Evolutionary conservation across 768 basidiomycete genomes (phyloP).

Genomic region (Leccinum variicolor): DNA sequence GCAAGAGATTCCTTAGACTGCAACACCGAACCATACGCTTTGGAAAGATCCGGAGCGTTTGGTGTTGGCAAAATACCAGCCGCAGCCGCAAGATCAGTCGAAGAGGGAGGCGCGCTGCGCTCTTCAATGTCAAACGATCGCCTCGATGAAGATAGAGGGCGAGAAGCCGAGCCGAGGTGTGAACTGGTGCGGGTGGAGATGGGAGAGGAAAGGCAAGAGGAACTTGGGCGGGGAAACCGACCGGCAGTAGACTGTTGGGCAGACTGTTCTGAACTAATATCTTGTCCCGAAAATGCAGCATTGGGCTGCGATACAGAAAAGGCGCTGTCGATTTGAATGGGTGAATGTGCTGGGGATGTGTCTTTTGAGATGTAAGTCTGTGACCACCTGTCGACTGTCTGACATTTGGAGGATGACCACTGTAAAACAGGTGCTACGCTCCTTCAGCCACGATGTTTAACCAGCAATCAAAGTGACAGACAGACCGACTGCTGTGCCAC

Average conservation of each 20-base stretch:
- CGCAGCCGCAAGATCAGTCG: conserved; percentile 49
- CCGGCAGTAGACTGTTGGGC: conserved; percentile 18
- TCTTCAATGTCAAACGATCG: conserved; percentile 25
- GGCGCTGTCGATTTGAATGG: conserved; percentile 20
- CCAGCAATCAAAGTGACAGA: conserved; percentile 14
- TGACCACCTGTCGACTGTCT: conserved; percentile 68
- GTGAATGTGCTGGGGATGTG: conserved; percentile 41
- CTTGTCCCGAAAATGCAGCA: conserved; percentile 6
- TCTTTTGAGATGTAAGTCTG: conserved; percentile 68
- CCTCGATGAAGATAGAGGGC: conserved; percentile 59
- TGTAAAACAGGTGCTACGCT: conserved; percentile 61
- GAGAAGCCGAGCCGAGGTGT: conserved; percentile 54
- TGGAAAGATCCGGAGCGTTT: conserved; percentile 62
- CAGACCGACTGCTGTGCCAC: conserved; percentile 77
- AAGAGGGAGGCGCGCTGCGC: conserved; percentile 23
- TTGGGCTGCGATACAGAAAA: conserved; percentile 11
- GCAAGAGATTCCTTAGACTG: conserved; percentile 74
- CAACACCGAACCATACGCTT: conserved; percentile 81
- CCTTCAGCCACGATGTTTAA: conserved; percentile 12
- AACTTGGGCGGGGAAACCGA: conserved; percentile 50
- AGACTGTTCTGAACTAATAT: conserved; percentile 2
- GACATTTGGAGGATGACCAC: conserved; percentile 47
- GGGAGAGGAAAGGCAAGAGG: conserved; percentile 30
- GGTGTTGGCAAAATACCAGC: conserved; percentile 61
- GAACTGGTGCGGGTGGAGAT: conserved; percentile 51